Base-by-base conservation (phyloP, 768 basidiomycete genomes). In the Paxillus rubicundulus region DNA sequence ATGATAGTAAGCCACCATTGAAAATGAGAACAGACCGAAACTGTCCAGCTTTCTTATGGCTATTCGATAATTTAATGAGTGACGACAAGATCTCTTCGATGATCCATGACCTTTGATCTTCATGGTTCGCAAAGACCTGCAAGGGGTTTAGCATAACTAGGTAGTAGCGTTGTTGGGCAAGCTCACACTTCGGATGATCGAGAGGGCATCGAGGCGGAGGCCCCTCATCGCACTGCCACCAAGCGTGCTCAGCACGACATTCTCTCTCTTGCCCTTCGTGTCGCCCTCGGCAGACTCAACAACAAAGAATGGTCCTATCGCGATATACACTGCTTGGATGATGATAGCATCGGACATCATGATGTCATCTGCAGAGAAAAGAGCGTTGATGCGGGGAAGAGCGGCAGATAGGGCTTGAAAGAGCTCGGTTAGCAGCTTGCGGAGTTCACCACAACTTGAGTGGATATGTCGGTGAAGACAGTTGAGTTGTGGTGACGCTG, bases 81-180 rank as follows among this genome's bases (percentile, higher is more conserved):
- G 92, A 95, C 9, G 84, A 82, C 24, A 99, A 64, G 32, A 98
- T 95, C 69, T 98, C 97, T 66, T 98, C 95, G n/a, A 98, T 87
- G 56, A 98, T 96, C 94, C 94, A 97, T 1, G 87, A 84, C 9
- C 97, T 76, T 68, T 99, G 97, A 39, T 87, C 87, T 58, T 90
- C 85, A 63, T 98, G 86, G 56, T 87, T 89, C 12, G 91, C 90
- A 61, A 97, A 98, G 30, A 95, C 86, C 95, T 97, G 61, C 1
- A 48, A 37, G 49, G 36, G 14, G 3, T 32, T 67, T 18, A 62
- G 41, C 28, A 6, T 14, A 27, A 20, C 36, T 30, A 14, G 44
- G 28, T 30, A 14, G 14, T 3, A 9, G 30, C 32, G 32, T 44
- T 5, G 18, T 49, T 8, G 24, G 27, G 9, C 9, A 24, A 14